These are phyloP conservation scores for Calonectria fujianensis DNA, from an alignment of 2,329 filamentous ascomycete species.

Conservation along the genomic window DNA sequence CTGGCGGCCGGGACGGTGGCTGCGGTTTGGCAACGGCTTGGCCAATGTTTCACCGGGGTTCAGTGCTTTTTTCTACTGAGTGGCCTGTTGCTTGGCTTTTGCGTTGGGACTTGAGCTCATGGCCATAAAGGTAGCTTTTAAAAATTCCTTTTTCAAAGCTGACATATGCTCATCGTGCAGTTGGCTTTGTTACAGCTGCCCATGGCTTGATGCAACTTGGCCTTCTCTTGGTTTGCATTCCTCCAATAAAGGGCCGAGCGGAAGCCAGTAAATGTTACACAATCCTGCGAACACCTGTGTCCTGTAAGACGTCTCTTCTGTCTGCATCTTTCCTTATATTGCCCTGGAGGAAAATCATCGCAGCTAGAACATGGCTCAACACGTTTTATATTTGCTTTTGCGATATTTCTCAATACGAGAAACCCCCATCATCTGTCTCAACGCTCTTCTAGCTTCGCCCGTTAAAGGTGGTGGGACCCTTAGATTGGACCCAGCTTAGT, in stretches of 20 bases:
- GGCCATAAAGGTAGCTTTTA: not conserved
- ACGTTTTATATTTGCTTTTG: slow-evolving; percentile 2
- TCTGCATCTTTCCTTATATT: not conserved
- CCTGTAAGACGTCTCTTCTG: slow-evolving; percentile 17
- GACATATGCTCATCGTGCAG: slow-evolving; percentile 25
- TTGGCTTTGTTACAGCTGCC: slow-evolving; percentile 20
- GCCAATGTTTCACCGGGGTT: slow-evolving; percentile 24
- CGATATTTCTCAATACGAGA: slow-evolving; percentile 19
- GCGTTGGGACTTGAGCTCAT: not conserved
- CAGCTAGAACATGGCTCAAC: not conserved
- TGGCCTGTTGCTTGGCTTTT: not conserved
- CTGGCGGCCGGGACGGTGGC: slow-evolving; percentile 8
- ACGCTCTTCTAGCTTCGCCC: slow-evolving; percentile 3
- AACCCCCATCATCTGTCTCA: slow-evolving; percentile 12
- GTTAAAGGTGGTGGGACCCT: slow-evolving; percentile 14
- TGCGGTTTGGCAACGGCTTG: slow-evolving; percentile 3
- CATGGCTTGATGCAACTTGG: slow-evolving; percentile 21
- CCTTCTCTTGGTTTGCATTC: slow-evolving; percentile 17
- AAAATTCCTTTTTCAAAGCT: not conserved
- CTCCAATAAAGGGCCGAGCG: slow-evolving; percentile 32
- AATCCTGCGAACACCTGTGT: slow-evolving; percentile 26
- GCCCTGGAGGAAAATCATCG: not conserved
- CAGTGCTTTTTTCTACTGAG: slow-evolving; percentile 18
- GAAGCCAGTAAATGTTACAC: slow-evolving; percentile 20
- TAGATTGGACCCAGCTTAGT: slow-evolving; percentile 46